These are phyloP conservation scores for Gracilariopsis chorda DNA, from an alignment of 23 red algal species.

Conservation along the genomic window DNA sequence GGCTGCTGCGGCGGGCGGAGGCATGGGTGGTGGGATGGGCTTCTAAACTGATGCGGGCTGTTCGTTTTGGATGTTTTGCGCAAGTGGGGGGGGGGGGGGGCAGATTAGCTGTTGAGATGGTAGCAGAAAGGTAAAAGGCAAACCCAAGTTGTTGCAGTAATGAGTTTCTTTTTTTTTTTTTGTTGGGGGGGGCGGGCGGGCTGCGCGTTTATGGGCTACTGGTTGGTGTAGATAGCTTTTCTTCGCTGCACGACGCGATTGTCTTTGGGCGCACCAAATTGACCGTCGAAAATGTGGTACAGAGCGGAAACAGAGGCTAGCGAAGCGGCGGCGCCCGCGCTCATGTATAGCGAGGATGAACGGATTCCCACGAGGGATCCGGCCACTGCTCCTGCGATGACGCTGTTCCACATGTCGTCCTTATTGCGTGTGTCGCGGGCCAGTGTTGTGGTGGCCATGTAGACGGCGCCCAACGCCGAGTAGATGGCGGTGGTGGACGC, in stretches of 20 bases:
- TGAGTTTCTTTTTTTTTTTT: no score
- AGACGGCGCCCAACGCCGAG: conserved; percentile 35
- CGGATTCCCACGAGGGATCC: conserved; percentile 43
- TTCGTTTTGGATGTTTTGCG: not conserved
- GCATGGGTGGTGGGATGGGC: conserved; percentile 72
- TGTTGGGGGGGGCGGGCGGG: not conserved
- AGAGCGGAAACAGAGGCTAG: conserved; percentile 18
- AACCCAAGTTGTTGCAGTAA: not conserved
- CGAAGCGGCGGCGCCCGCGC: conserved; percentile 3
- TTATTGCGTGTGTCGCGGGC: not conserved
- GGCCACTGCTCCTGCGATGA: conserved; percentile 8
- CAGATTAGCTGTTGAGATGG: not conserved
- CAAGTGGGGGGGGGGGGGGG: no score
- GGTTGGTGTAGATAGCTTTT: not conserved
- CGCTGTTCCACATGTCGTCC: conserved; percentile 60
- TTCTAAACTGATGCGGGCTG: conserved; percentile 28
- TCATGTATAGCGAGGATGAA: not conserved
- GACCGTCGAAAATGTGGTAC: conserved; percentile 4
- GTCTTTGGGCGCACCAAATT: conserved; percentile 14
- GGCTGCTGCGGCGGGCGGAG: conserved; percentile 47
- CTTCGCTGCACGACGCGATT: not conserved
- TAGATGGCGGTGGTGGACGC: conserved; percentile 22
- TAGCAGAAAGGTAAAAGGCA: not conserved
- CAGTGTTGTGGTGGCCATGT: not conserved
- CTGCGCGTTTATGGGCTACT: not conserved